Base-by-base conservation (phyloP, 2,329 filamentous ascomycete genomes). In the Colletotrichum sp. region DNA sequence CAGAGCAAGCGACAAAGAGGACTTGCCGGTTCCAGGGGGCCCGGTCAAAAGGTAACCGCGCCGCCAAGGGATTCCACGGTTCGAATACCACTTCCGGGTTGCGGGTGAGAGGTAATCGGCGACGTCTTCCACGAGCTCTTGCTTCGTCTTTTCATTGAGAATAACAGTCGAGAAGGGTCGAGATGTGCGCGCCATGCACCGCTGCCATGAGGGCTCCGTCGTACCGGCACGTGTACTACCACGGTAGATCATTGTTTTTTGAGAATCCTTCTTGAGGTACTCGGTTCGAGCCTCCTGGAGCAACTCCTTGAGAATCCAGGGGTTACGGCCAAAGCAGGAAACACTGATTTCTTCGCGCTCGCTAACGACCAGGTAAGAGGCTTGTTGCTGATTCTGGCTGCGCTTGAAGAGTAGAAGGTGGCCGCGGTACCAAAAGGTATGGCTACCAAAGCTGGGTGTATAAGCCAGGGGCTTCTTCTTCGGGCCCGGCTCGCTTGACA, bases 21-120 rank as follows among this genome's bases (percentile, higher is more conserved):
- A 94, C 84, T 96, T 97, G 16, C 95, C 94, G 0, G 94, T 96
- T 1, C 95, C 94, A 0, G 94, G 94, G 0, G 95, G 94, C 0
- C 95, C 95, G 78, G 96, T 88, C 18, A 98, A 91, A 0, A 98
- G 89, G 80, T 97, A 98, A 0, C 95, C 96, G 6, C 95, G 90
- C 16, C 95, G 91, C 82, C 97, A 97, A 0, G 96, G 95, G 34
- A 98, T 96, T 1, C 95, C 95, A 8, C 95, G 90, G 78, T 95
- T 94, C 0, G 93, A 89, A 81, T 98, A 98, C 95, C 95, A 98
- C n/a, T 92, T 88, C 60, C 90, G 87, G 1, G 92, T 93, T 15
- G 86, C 84, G 0, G 91, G 91, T 76, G 91, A 87, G 43, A 94
- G 88, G 79, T 94, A 94, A 79, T 93, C 91, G 30, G 86, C 87